Conservation (phyloP, 371 early-diverging fungal genomes). For the Mucor mucedo region DNA sequence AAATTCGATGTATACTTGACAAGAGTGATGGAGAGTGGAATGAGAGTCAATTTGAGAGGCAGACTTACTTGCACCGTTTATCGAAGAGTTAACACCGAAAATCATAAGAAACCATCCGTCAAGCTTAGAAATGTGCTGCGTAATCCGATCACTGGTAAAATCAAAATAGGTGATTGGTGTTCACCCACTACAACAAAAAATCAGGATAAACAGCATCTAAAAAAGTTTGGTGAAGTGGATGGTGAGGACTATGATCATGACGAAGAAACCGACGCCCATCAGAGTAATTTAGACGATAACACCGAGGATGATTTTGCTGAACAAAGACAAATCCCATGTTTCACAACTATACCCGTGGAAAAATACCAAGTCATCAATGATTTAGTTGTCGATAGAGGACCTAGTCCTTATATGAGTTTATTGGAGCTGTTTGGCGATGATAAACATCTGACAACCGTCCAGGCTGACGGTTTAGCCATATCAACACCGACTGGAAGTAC, state of each 20-base stretch:
- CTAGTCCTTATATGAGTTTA: slow-evolving; percentile 86
- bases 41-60: slow-evolving; percentile 87
- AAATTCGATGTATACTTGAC: slow-evolving; percentile 64
- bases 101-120: slow-evolving; percentile 32
- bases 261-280: not conserved
- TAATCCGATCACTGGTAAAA: slow-evolving; percentile 53
- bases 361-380: slow-evolving; percentile 80
- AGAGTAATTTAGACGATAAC: not conserved
- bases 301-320: slow-evolving; percentile 19
- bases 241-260: slow-evolving; percentile 36
- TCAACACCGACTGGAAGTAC: slow-evolving; percentile 97
- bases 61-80: slow-evolving; percentile 88
- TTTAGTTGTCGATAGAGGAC: slow-evolving; percentile 88
- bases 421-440: slow-evolving; percentile 94
- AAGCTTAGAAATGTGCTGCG: slow-evolving; percentile 47
- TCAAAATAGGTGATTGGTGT: slow-evolving; percentile 52
- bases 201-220: slow-evolving; percentile 21
- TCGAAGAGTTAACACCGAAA: slow-evolving; percentile 49
- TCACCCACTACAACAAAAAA: slow-evolving; percentile 16
- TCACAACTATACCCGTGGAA: slow-evolving; percentile 55
- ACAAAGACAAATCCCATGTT: slow-evolving; percentile 49
- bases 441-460: slow-evolving; percentile 81
- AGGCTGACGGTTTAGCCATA: slow-evolving; percentile 92
- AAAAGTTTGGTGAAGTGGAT: slow-evolving; percentile 57
- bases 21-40: slow-evolving; percentile 71